Conservation (phyloP, 225 moss, liverwort and hornwort genomes). For the Lunularia cruciata region DNA sequence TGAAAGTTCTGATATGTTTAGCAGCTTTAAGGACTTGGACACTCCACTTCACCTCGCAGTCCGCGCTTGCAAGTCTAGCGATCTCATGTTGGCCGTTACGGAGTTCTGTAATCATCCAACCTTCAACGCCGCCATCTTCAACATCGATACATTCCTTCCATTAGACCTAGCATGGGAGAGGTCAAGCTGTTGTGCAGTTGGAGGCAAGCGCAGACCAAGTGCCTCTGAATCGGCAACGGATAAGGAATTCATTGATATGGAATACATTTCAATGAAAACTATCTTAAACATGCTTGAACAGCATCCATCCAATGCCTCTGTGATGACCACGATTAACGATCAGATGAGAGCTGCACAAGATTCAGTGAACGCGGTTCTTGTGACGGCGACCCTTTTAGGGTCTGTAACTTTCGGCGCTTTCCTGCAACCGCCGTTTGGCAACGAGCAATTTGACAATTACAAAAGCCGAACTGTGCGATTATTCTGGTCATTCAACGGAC, state of each 20-base stretch:
- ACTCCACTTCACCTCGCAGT: neutral
- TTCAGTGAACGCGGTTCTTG: neutral
- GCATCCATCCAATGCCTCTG: neutral
- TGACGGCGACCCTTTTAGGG: neutral
- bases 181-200: neutral
- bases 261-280: neutral
- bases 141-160: neutral
- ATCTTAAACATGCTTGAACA: neutral
- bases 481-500: slow-evolving; percentile 17
- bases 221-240: neutral
- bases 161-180: neutral
- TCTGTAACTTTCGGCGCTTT: neutral
- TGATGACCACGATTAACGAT: neutral
- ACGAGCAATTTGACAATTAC: neutral
- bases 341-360: neutral
- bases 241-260: no score
- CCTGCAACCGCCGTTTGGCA: neutral
- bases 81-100: neutral
- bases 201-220: neutral
- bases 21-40: neutral
- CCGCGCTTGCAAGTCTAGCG: neutral
- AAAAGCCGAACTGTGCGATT: neutral
- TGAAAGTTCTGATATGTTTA: neutral
- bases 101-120: neutral
- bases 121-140: neutral